Evolutionary conservation across 73 alveolate genomes (phyloP), one percentile per base, ranked within the genome.

Genomic region (Paramecium caudatum): DNA sequence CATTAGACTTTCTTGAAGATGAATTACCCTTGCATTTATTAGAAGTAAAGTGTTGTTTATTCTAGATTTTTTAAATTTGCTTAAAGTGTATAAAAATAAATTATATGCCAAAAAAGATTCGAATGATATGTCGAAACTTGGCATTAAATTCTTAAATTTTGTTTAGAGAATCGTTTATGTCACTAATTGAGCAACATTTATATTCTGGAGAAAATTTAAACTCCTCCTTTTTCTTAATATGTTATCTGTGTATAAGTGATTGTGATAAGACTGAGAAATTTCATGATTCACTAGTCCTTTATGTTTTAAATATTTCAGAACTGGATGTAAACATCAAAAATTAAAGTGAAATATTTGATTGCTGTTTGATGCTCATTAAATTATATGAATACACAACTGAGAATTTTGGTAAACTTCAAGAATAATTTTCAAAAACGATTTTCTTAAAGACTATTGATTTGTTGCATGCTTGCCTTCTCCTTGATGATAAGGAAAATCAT

Each of bases 401-500:
- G 46, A 55, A 55, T 55, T 55, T 55, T 55, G 80, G 23, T 0
- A 55, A 55, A 55, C 10, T 43, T 55, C 80, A 55, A 55, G 23
- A 55, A 27, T 43, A 55, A 55, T 55, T 10, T 10, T 27, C 9
- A 27, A 16, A 55, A 21, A 55, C 8, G 0, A 55, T 55, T 9
- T 55, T 55, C 13, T 55, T 19, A 27, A 55, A 55, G 7, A 10
- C 30, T 10, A 55, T 55, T 19, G 80, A 55, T 55, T 43, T 55
- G 8, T 55, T 55, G 17, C 80, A 55, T 23, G 23, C 45, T 0
- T 55, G 80, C 30, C 30, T 55, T 27, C 30, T 55, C 10, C 41
- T 55, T 55, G 80, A 55, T 55, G 80, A 55, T 23, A 55, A 55
- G 30, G 45, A 55, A 21, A 55, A 55, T 27, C 23, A 55, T 55